Evolutionary conservation across 441 rosid genomes (phyloP), one percentile per base, ranked within the genome.

Genomic region (Bocquillonia castaneifolia): DNA sequence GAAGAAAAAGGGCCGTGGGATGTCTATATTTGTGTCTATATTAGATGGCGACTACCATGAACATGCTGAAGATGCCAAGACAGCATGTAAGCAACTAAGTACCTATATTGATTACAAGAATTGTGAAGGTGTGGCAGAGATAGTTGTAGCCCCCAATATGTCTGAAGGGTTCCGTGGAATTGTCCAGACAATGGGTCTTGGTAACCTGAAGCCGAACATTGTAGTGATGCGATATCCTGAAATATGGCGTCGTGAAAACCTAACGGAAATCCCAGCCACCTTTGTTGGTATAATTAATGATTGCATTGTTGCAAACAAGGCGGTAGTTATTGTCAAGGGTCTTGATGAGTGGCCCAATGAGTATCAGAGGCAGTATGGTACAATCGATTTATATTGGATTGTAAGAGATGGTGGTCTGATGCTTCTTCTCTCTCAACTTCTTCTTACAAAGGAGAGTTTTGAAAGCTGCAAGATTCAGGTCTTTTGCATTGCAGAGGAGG

Each of bases 1-100:
- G 99, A 95, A 92, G 86, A 95, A 95, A 77, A 95, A 95, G 80
- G 99, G 99, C 42, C 93, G 97, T 37, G 99, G 99, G 68, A 95
- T 95, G 99, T 95, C 98, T 71, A 92, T 95, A 67, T 92, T 95
- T 50, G 84, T 91, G 64, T 86, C 96, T 6, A 92, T 92, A 74
- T 69, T 92, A 58, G 98, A 95, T 45, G 99, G 99, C 25, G 96
- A 92, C 79, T 95, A 95, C 78, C 90, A 88, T 68, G 98, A 95
- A 70, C 74, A 80, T 78, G 99, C 97, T 31, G 99, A 95, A 88
- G 96, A 89, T 72, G 99, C 99, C 7, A 95, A 89, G 78, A 69
- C 78, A 69, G 98, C 97, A 47, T 86, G 96, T 86, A 90, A 83
- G 85, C 93, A 88, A 68, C 91, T 95, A 22, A 83, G 75, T 39